Evolutionary conservation across 1,284 basidiomycete genomes (phyloP), one percentile per base, ranked within the genome.

Genomic region (Golubevia sp.): DNA sequence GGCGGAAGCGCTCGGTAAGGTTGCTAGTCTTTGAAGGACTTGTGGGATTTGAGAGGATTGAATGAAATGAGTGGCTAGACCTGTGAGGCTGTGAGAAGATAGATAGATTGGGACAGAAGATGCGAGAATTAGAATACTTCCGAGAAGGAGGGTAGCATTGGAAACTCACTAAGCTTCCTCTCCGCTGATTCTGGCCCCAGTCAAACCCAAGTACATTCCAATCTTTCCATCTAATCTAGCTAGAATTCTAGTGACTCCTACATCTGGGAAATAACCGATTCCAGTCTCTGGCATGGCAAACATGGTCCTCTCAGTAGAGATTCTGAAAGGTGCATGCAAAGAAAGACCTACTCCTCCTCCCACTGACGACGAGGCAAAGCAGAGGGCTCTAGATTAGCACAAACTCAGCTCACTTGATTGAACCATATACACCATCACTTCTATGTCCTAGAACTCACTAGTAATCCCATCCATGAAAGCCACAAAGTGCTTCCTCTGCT

Each of bases 261-360:
- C 96, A 84, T 96, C 93, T 27, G 93, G 94, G 74, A 87, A 83
- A 67, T 79, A 82, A 44, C 80, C 80, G 50, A 83, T 83, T n/a
- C 74, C 77, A 7, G 77, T 79, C 64, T 83, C 80, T 38, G 97
- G 97, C 96, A 99, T 99, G n/a, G 94, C 92, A 48, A 77, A 78
- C 52, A 82, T n/a, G 0, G 96, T 97, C 52, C 91, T 91, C 84
- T 97, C 94, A 2, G 97, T 98, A 2, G 95, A 95, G 63, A 99
- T 88, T 67, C 97, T 88, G 85, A 99, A 94, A 0, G 90, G 89
- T 2, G 94, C 95, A 68, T 92, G 90, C n/a, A 91, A 89, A 30
- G 90, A 88, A 59, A 99, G 88, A 55, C 97, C 97, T 34, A 93
- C 92, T 56, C 97, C 97, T 62, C 97, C 97, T 49, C 97, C 97